A percentile compares a stretch with the other conserved stretches of the same genome.
Conservation (phyloP, 257 asterid genomes). For the Capsicum pubescens region DNA sequence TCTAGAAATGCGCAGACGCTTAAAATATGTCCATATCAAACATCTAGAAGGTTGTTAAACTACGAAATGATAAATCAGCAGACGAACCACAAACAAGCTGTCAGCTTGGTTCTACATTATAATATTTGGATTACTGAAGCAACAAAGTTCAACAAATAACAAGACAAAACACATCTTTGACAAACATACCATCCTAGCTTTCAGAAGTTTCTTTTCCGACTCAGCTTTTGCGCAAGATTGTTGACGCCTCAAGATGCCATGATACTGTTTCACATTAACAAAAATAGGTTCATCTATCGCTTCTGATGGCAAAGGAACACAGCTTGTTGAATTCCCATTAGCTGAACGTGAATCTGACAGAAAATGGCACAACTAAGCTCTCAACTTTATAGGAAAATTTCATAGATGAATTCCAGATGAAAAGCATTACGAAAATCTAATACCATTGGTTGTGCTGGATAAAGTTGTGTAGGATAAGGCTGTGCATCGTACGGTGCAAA, state of each 20-base stretch:
- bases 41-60: background rate
- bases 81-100: background rate
- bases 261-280: conserved; percentile 97
- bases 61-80: conserved; percentile 8
- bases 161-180: background rate
- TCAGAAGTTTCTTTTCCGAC: conserved; percentile 73
- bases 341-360: conserved; percentile 79
- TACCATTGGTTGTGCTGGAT: conserved; percentile 91
- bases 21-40: background rate
- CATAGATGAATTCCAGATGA: conserved; percentile 3
- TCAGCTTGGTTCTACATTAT: background rate
- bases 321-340: conserved; percentile 96
- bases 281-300: conserved; percentile 93
- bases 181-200: conserved; percentile 73
- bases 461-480: conserved; percentile 78
- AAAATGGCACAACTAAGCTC: conserved; percentile 5
- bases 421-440: conserved; percentile 25
- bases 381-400: background rate
- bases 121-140: background rate
- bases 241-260: conserved; percentile 87
- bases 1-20: background rate
- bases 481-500: conserved; percentile 85
- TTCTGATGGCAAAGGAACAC: conserved; percentile 87
- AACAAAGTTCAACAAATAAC: background rate
- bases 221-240: conserved; percentile 97